Conservation (phyloP, 768 basidiomycete species). For the Ephemerocybe angulata region DNA sequence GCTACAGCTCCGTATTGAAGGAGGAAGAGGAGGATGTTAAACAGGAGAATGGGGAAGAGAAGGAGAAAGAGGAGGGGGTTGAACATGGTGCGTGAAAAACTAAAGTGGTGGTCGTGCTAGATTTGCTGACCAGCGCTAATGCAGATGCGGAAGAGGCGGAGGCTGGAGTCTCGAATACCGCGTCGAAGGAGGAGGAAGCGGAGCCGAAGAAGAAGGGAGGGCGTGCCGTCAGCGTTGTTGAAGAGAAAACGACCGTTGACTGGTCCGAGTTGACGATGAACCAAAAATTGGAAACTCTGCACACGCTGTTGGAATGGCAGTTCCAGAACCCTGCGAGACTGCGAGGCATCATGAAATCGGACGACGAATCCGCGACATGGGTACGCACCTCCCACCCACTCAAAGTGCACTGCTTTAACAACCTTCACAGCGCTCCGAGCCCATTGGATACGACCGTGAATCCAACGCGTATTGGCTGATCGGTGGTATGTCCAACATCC, state of each 20-base stretch:
- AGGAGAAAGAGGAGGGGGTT: neutral
- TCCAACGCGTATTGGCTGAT: constrained; percentile 84
- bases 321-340: constrained; percentile 74
- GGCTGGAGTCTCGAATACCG: neutral
- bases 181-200: neutral
- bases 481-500: constrained; percentile 50
- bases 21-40: constrained; percentile 10
- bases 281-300: constrained; percentile 69
- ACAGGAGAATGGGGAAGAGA: neutral
- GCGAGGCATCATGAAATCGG: constrained; percentile 69
- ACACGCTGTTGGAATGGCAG: constrained; percentile 79
- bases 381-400: constrained; percentile 31
- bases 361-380: constrained; percentile 77
- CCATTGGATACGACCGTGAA: constrained; percentile 79
- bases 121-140: too few species aligned
- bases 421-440: constrained; percentile 66
- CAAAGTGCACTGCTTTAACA: constrained; percentile 5
- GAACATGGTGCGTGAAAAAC: neutral
- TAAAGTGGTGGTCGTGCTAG: too few species aligned
- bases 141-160: neutral
- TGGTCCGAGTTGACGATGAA: constrained; percentile 74
- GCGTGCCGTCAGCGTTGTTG: constrained; percentile 4
- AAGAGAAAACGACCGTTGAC: constrained; percentile 42
- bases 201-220: constrained; percentile 9
- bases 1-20: constrained; percentile 5